phyloP scores from a whole-genome alignment of 306 rosid species.

The Ceratonia siliqua region DNA sequence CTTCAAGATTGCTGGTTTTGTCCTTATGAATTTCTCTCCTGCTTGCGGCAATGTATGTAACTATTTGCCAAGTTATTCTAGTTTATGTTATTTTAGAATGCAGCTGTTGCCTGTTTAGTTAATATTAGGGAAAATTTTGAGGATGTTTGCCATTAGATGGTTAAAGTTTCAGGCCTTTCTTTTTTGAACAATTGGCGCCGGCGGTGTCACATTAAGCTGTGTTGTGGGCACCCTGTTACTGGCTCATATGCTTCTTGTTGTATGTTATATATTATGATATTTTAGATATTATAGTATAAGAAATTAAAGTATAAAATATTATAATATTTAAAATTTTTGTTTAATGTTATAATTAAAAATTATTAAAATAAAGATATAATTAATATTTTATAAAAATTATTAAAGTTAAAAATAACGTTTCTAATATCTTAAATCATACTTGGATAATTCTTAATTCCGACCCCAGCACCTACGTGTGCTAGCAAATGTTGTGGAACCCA shows the following conservation, averaged over 20 bases:
- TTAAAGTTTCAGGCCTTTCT: constrained; percentile 42
- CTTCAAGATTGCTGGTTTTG: constrained; percentile 57
- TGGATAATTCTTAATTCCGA: too few species aligned
- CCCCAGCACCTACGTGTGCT: too few species aligned
- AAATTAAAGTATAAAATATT: too few species aligned
- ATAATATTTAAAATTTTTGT: too few species aligned
- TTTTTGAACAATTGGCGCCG: constrained; percentile 51
- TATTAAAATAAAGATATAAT: too few species aligned
- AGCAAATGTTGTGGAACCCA: too few species aligned
- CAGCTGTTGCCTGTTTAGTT: constrained; percentile 50
- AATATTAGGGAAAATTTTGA: constrained; percentile 53
- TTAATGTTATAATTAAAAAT: too few species aligned
- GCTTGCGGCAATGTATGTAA: constrained; percentile 72
- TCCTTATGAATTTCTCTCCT: constrained; percentile 45
- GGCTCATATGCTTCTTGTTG: background rate
- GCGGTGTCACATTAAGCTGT: constrained; percentile 46
- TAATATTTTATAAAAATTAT: too few species aligned
- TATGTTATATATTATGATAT: background rate
- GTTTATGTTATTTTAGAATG: constrained; percentile 55
- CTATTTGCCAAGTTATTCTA: constrained; percentile 49
- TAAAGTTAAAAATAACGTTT: too few species aligned
- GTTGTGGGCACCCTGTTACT: constrained; percentile 32
- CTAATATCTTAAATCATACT: too few species aligned
- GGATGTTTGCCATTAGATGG: constrained; percentile 37
- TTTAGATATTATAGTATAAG: too few species aligned